Percentiles rank a stretch among this genome's conserved stretches.
Conservation (phyloP, 306 rosid species). For the Vigna nakashimae region DNA sequence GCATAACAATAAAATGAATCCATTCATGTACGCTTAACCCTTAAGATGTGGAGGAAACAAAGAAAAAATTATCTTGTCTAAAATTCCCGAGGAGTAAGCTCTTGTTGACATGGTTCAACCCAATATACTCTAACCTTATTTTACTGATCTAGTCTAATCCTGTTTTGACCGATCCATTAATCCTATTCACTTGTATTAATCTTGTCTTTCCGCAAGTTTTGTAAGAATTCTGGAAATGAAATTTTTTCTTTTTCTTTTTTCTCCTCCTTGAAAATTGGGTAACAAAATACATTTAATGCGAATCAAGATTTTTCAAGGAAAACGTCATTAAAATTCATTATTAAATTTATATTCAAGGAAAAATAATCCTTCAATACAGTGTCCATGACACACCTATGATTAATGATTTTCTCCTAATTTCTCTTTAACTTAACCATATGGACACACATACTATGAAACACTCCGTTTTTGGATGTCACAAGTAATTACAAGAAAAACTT, state of each 20-base stretch:
- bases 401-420: conserved; percentile 3
- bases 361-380: not conserved
- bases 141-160: not conserved
- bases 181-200: not conserved
- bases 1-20: conserved; percentile 2
- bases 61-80: not conserved
- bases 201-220: not conserved
- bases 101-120: not conserved
- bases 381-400: not conserved
- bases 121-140: not conserved
- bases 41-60: not conserved
- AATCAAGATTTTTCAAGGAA: not conserved
- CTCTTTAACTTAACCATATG: not conserved
- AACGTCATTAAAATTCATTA: not conserved
- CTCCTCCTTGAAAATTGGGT: not conserved
- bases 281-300: not conserved
- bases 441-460: not conserved
- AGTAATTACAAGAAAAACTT: too few relatives aligned
- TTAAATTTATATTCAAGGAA: not conserved
- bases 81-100: not conserved
- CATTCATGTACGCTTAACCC: not conserved
- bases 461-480: too few relatives aligned
- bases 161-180: not conserved
- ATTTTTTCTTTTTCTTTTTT: not conserved
- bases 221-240: not conserved